These are phyloP conservation scores for Vitis hybrid DNA, from an alignment of 177 flowering plant species.

Conservation along the genomic window DNA sequence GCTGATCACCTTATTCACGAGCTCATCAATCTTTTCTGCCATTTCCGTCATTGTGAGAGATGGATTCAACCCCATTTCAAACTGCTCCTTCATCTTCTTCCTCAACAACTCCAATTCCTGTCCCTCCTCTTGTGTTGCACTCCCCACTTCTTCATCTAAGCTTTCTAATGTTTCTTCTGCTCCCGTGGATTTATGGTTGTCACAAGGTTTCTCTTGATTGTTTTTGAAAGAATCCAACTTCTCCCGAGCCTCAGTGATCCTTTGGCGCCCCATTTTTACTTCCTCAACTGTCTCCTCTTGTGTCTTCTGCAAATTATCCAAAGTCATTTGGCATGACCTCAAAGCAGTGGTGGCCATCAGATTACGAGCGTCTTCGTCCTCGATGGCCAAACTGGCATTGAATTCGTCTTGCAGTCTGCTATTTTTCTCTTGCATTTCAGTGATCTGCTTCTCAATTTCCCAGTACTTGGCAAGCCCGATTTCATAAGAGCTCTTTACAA, in stretches of 20 bases:
- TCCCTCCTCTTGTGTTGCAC: conserved; percentile 10
- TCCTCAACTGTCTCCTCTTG: conserved; percentile 52
- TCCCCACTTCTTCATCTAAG: conserved; percentile 20
- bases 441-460: conserved; percentile 67
- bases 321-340: conserved; percentile 62
- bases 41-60: conserved; percentile 47
- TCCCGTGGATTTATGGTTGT: conserved; percentile 3
- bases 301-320: conserved; percentile 58
- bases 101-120: conserved; percentile 25
- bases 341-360: conserved; percentile 80
- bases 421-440: conserved; percentile 57
- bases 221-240: conserved; percentile 42
- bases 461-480: conserved; percentile 61
- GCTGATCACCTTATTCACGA: conserved; percentile 52
- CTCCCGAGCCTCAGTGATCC: conserved; percentile 41
- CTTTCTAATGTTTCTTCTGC: conserved; percentile 17
- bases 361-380: conserved; percentile 83
- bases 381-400: conserved; percentile 52
- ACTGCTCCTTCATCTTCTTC: conserved; percentile 43
- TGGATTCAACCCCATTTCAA: conserved; percentile 23
- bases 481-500: conserved; percentile 76
- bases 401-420: conserved; percentile 71
- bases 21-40: conserved; percentile 71
- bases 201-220: conserved; percentile 7
- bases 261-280: conserved; percentile 44